Percentiles rank a stretch among this genome's conserved stretches.
Conservation (phyloP, 1,284 basidiomycete genomes). For the Prillingera fragicola region DNA sequence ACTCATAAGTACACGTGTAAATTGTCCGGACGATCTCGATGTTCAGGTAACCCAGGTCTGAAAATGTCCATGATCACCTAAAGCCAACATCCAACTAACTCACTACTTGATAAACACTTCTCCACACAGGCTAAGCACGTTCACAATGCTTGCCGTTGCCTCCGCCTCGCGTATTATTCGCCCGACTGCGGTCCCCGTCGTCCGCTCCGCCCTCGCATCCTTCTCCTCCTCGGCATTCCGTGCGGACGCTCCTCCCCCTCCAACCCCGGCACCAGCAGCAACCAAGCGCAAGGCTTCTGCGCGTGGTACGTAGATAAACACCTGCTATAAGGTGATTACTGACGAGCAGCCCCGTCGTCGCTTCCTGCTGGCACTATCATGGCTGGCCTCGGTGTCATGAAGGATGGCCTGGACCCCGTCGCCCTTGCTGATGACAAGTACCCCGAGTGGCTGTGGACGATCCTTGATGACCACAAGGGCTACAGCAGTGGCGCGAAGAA, state of each 20-base stretch:
- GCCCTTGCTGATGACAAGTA: conserved; percentile 79
- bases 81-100: conserved; percentile 1
- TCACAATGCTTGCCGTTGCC: too few relatives aligned
- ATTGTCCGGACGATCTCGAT: too few relatives aligned
- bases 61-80: conserved; percentile 1
- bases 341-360: conserved; percentile 39
- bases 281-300: conserved; percentile 1
- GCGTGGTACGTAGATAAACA: neutral
- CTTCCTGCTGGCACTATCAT: conserved; percentile 67
- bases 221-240: conserved; percentile 3
- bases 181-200: neutral
- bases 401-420: conserved; percentile 72
- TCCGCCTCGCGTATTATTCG: conserved; percentile 2
- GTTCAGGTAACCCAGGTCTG: too few relatives aligned
- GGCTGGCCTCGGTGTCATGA: conserved; percentile 71
- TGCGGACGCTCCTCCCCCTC: neutral
- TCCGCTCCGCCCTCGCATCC: neutral
- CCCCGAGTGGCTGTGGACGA: conserved; percentile 81
- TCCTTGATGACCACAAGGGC: conserved; percentile 51
- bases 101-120: neutral
- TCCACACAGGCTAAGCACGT: neutral
- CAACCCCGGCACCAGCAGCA: neutral
- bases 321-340: neutral
- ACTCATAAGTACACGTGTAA: too few relatives aligned
- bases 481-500: conserved; percentile 17